Evolutionary conservation across 495 filamentous ascomycete genomes (phyloP).

Genomic region (Parmelia sp.): DNA sequence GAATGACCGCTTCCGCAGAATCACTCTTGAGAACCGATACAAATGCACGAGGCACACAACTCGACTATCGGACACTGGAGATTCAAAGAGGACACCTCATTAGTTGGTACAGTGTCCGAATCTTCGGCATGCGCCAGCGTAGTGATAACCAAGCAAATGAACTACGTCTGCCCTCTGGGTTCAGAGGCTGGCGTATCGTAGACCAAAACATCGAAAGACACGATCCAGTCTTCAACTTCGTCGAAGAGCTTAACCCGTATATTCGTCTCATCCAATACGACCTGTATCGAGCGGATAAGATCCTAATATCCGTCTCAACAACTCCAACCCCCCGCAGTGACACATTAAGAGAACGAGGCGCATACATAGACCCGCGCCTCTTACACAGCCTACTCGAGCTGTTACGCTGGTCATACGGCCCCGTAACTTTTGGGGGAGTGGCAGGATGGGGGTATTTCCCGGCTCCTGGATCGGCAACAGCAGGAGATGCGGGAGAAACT

Average conservation of each 20-base stretch:
- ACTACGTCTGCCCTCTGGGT: background rate
- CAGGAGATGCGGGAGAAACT: background rate
- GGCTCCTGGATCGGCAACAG: background rate
- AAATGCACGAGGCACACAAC: background rate
- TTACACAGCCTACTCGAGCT: background rate
- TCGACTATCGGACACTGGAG: background rate
- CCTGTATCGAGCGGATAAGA: background rate
- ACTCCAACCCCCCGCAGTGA: background rate
- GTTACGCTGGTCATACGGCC: constrained; percentile 2
- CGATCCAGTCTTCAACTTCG: background rate
- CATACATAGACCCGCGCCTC: background rate
- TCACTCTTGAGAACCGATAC: background rate
- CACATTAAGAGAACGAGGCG: background rate
- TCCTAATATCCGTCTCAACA: background rate
- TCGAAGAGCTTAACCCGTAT: background rate
- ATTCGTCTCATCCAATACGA: background rate
- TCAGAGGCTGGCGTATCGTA: background rate
- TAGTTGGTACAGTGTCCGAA: background rate
- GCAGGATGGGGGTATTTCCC: background rate
- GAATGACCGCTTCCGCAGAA: background rate
- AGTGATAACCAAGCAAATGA: background rate
- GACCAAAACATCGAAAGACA: background rate
- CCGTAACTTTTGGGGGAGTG: background rate
- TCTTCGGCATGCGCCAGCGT: background rate
- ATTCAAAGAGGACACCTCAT: background rate